Base-by-base conservation (phyloP, 805 yeast genomes). In the Metschnikowia orientalis region DNA sequence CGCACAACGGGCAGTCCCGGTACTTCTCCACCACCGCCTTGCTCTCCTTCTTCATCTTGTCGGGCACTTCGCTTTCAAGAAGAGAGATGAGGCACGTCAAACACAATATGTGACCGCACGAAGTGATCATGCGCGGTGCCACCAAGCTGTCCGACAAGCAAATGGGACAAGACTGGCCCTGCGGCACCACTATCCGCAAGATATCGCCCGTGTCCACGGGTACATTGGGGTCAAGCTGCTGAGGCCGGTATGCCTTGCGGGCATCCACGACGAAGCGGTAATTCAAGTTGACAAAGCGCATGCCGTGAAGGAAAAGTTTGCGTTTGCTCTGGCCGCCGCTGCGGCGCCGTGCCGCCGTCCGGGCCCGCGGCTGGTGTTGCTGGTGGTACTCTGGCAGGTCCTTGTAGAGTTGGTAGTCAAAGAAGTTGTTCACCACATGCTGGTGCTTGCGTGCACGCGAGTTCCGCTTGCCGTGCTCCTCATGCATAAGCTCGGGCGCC, bases 81-180 rank as follows among this genome's bases (percentile, higher is more conserved):
- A 84, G 75, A 27, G 88, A 74, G 35, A 88, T 56, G 18, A 90
- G 57, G 56, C 99, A 92, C 9, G 88, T 76, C 35, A 76, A 69
- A 53, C 99, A 92, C 50, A 92, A 76, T 10, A 88, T 71, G 53
- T 92, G 99, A 4, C 99, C 98, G 62, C 99, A 92, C 8, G 79
- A 72, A 4, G 68, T 62, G 18, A 87, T 79, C 97, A 92, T 94
- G 35, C 97, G 67, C 2, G 98, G 97, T 0, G 97, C 96, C 11
- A 83, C 74, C 9, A 92, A 84, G 9, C 78, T 79, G 31, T 86
- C 94, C 19, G 80, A 71, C 9, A 92, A 63, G 55, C 99, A 92
- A 17, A 92, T 90, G 0, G 98, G 97, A 53, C 99, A 92, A 23
- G 79, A 78, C 45, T 81, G 81, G 1, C 81, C 80, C 39, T 71